Evolutionary conservation across 176 grass and related monocot species (phyloP).

Genomic region (Juncus effusus): DNA sequence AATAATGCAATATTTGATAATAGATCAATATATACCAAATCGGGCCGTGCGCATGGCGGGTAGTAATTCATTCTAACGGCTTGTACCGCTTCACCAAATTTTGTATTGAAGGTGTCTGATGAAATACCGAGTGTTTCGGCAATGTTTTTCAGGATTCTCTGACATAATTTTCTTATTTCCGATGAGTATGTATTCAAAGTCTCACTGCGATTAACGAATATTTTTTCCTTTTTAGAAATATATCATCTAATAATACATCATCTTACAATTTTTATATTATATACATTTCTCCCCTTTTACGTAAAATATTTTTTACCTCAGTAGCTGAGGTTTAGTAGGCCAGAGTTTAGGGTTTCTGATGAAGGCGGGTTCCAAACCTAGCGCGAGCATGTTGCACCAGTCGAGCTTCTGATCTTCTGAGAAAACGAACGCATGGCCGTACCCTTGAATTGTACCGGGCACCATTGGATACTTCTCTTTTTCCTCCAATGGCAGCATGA

Average conservation of each 20-base stretch:
- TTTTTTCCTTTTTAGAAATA: not conserved
- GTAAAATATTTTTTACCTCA: conserved; percentile 24
- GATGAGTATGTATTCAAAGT: conserved; percentile 55
- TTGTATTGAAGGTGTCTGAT: conserved; percentile 36
- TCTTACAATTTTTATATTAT: too few relatives aligned
- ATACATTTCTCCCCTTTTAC: too few relatives aligned
- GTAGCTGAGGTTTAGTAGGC: conserved; percentile 50
- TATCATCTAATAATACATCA: not conserved
- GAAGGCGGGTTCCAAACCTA: conserved; percentile 57
- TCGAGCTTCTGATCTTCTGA: conserved; percentile 90
- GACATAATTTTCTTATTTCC: conserved; percentile 51
- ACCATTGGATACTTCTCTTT: conserved; percentile 78
- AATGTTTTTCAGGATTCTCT: conserved; percentile 36
- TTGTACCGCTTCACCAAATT: conserved; percentile 83
- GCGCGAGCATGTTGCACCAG: conserved; percentile 93
- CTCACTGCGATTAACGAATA: conserved; percentile 15
- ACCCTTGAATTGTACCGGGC: conserved; percentile 72
- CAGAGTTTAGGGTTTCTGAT: conserved; percentile 59
- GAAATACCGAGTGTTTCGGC: conserved; percentile 47
- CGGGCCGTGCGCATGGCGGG: conserved; percentile 64
- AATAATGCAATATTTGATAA: too few relatives aligned
- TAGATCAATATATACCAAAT: conserved; percentile 21
- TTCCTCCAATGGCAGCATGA: conserved; percentile 85
- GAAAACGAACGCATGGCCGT: conserved; percentile 93
- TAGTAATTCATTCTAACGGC: conserved; percentile 89